Conservation (phyloP, 164 flowering plant species). For the Magnolia changhungtana region DNA sequence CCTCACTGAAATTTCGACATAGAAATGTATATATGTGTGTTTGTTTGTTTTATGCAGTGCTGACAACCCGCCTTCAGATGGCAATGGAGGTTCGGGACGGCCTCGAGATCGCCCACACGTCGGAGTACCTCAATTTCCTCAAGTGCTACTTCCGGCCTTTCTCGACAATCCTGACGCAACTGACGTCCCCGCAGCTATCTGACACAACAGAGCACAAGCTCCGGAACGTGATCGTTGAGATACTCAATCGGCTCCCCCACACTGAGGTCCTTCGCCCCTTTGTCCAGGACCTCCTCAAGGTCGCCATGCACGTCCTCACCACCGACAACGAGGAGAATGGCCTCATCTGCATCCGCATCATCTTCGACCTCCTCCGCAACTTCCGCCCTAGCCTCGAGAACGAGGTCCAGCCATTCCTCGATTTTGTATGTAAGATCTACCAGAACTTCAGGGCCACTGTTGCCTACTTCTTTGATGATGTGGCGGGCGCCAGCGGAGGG, state of each 20-base stretch:
- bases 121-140: slow-evolving; percentile 86
- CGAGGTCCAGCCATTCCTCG: slow-evolving; percentile 95
- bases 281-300: slow-evolving; percentile 89
- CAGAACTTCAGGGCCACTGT: slow-evolving; percentile 83
- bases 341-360: slow-evolving; percentile 78
- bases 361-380: slow-evolving; percentile 84
- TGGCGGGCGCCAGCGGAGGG: slow-evolving; percentile 13
- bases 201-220: slow-evolving; percentile 90
- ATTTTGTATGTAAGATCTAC: slow-evolving; percentile 89
- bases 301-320: slow-evolving; percentile 93
- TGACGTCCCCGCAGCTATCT: slow-evolving; percentile 76
- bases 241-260: slow-evolving; percentile 88
- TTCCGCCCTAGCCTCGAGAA: slow-evolving; percentile 77
- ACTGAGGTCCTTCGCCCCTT: slow-evolving; percentile 94
- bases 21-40: neutral
- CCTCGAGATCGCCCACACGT: slow-evolving; percentile 90
- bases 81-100: slow-evolving; percentile 94
- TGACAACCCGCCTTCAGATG: slow-evolving; percentile 75
- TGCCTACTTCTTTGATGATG: slow-evolving; percentile 73
- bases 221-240: slow-evolving; percentile 79
- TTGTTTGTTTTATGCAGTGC: slow-evolving; percentile 32
- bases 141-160: slow-evolving; percentile 84
- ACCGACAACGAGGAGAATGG: slow-evolving; percentile 95
- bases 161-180: slow-evolving; percentile 59
- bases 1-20: neutral